Evolutionary conservation across 2,329 filamentous ascomycete species (phyloP).

Genomic region (Nigrograna mackinnonii): DNA sequence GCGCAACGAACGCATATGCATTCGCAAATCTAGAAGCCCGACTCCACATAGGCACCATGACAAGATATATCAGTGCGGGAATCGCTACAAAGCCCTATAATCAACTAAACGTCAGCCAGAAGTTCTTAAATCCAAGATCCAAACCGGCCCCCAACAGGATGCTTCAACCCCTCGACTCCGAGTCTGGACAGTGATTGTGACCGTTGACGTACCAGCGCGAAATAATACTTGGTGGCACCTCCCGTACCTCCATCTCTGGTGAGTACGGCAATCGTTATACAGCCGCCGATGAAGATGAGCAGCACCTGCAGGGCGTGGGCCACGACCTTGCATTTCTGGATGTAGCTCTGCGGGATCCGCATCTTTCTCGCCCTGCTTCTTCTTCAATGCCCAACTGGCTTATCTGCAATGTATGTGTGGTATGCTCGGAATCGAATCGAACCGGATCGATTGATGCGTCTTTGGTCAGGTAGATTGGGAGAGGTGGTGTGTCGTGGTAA

Average conservation of each 20-base stretch:
- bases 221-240: conserved; percentile 60
- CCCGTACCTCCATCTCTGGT: conserved; percentile 58
- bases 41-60: conserved; percentile 64
- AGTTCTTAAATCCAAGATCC: no score
- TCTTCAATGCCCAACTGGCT: no score
- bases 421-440: no score
- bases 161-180: conserved; percentile 2
- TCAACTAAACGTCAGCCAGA: no score
- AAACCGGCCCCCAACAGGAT: neutral
- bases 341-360: conserved; percentile 49
- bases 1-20: conserved; percentile 60
- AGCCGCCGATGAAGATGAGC: conserved; percentile 62
- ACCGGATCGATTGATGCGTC: no score
- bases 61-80: conserved; percentile 62
- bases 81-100: conserved; percentile 63
- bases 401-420: no score
- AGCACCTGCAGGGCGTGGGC: conserved; percentile 59
- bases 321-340: conserved; percentile 60
- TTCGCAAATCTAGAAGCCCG: conserved; percentile 62
- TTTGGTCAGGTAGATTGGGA: no score
- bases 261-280: conserved; percentile 61
- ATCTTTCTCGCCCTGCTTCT: no score
- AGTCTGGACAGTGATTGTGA: no score
- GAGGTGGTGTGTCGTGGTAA: no score
- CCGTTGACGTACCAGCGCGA: conserved; percentile 61